Percentiles rank a stretch among this genome's conserved stretches.
phyloP scores from a whole-genome alignment of 2,329 filamentous ascomycete species.

The Fusarium sp. region DNA sequence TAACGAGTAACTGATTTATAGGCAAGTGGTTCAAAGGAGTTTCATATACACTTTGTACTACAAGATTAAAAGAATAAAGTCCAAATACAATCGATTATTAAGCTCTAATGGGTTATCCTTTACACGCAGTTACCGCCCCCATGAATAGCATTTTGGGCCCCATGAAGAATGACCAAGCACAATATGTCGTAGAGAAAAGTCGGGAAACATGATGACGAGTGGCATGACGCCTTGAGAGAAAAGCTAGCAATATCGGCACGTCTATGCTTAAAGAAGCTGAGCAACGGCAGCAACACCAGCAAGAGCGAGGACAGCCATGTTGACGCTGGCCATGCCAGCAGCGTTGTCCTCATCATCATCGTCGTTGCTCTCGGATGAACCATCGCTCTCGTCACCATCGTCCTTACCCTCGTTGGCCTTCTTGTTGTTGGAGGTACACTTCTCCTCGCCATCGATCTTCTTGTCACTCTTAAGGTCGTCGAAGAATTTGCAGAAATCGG shows the following conservation, averaged over 20 bases:
- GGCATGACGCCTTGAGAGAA: conserved; percentile 52
- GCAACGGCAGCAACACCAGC: conserved; percentile 62
- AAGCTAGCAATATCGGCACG: conserved; percentile 49
- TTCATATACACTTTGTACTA: neutral
- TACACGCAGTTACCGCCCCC: conserved; percentile 46
- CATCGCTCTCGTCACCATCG: conserved; percentile 45
- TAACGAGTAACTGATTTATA: no score
- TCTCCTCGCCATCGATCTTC: conserved; percentile 58
- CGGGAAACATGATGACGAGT: conserved; percentile 52
- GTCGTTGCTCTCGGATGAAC: conserved; percentile 46
- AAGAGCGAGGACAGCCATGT: conserved; percentile 62
- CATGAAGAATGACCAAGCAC: conserved; percentile 50
- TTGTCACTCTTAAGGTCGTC: conserved; percentile 56
- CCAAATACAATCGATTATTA: conserved; percentile 60
- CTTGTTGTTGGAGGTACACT: conserved; percentile 65
- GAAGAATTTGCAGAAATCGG: conserved; percentile 66
- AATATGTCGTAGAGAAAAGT: conserved; percentile 53
- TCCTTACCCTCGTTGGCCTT: conserved; percentile 63
- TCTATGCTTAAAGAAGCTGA: conserved; percentile 63
- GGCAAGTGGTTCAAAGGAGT: neutral
- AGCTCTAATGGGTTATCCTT: conserved; percentile 57
- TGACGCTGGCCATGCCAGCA: conserved; percentile 60
- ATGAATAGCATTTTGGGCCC: conserved; percentile 47
- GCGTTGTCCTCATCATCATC: conserved; percentile 55
- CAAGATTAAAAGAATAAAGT: conserved; percentile 22